A percentile compares a stretch with the other conserved stretches of the same genome.
These are phyloP conservation scores for Geranium incanum DNA, from an alignment of 441 rosid genomes.

Conservation along the genomic window DNA sequence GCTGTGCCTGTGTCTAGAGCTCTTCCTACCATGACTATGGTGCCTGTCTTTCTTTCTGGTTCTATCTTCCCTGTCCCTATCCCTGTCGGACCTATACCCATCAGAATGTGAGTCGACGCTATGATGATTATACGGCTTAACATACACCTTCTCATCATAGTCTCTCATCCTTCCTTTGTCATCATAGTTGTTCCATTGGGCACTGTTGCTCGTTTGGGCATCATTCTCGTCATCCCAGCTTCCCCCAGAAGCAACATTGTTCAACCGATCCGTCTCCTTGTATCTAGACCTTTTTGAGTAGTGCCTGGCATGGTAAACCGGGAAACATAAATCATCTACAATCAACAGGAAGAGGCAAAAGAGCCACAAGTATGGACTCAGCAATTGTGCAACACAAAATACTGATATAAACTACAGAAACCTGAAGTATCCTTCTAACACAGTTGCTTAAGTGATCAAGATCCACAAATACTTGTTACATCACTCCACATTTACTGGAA, in stretches of 20 bases:
- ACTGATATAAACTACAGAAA: background rate
- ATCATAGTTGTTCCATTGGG: slow-evolving; percentile 14
- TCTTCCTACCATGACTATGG: slow-evolving; percentile 23
- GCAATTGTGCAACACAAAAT: background rate
- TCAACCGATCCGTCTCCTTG: slow-evolving; percentile 30
- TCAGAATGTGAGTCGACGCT: slow-evolving; percentile 29
- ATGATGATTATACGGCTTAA: slow-evolving; percentile 10
- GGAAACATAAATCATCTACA: slow-evolving; percentile 9
- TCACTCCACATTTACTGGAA: background rate
- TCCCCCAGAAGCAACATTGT: slow-evolving; percentile 24
- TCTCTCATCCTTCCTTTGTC: slow-evolving; percentile 16
- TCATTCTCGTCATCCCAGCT: slow-evolving; percentile 29
- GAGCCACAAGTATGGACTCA: background rate
- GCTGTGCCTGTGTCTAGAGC: slow-evolving; percentile 20
- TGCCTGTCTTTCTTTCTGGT: background rate
- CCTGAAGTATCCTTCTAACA: slow-evolving; percentile 1
- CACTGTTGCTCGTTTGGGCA: slow-evolving; percentile 15
- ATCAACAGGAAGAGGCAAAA: background rate
- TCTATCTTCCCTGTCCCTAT: slow-evolving; percentile 17
- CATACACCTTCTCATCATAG: slow-evolving; percentile 18
- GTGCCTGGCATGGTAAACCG: slow-evolving; percentile 33
- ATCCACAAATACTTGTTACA: background rate
- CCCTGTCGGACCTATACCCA: slow-evolving; percentile 31
- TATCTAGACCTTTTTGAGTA: slow-evolving; percentile 42
- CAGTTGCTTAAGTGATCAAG: background rate